phyloP scores from a whole-genome alignment of 768 basidiomycete genomes.

The Leccinum imitatum region DNA sequence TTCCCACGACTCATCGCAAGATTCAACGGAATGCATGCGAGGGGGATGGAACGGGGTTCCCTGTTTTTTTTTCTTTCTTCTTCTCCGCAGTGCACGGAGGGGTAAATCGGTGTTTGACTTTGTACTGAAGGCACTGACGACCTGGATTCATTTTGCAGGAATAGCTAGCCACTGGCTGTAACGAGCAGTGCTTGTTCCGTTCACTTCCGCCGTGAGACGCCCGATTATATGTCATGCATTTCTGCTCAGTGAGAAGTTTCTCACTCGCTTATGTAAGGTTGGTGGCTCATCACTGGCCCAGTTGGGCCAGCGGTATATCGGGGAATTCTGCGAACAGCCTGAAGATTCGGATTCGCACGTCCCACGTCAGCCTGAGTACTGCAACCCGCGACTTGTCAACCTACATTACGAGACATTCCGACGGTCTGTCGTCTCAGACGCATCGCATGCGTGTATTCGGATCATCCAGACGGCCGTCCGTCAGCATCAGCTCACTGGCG shows the following conservation, averaged over 20 bases:
- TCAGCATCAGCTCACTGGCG: neutral
- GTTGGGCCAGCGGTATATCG: neutral
- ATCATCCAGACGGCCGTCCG: neutral
- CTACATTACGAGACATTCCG: slow-evolving; percentile 1
- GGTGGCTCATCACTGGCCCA: no score
- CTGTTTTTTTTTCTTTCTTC: neutral
- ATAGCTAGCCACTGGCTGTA: slow-evolving; percentile 20
- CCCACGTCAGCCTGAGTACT: slow-evolving; percentile 3
- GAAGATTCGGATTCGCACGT: neutral
- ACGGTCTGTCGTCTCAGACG: slow-evolving; percentile 1
- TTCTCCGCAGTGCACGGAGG: slow-evolving; percentile 24
- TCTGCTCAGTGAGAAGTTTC: neutral
- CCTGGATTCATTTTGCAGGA: slow-evolving; percentile 27
- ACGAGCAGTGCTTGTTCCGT: slow-evolving; percentile 18
- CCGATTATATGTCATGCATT: neutral
- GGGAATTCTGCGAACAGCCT: neutral
- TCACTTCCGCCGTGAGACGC: slow-evolving; percentile 24
- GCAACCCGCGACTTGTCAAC: neutral
- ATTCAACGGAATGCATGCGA: neutral
- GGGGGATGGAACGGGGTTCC: neutral
- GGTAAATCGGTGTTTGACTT: slow-evolving; percentile 14
- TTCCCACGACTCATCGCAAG: neutral
- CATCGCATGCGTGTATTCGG: neutral
- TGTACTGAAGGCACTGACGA: slow-evolving; percentile 21
- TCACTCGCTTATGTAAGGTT: neutral